Evolutionary conservation across 768 basidiomycete species (phyloP), one percentile per base, ranked within the genome.

Genomic region (Clitopilus passeckerianus): DNA sequence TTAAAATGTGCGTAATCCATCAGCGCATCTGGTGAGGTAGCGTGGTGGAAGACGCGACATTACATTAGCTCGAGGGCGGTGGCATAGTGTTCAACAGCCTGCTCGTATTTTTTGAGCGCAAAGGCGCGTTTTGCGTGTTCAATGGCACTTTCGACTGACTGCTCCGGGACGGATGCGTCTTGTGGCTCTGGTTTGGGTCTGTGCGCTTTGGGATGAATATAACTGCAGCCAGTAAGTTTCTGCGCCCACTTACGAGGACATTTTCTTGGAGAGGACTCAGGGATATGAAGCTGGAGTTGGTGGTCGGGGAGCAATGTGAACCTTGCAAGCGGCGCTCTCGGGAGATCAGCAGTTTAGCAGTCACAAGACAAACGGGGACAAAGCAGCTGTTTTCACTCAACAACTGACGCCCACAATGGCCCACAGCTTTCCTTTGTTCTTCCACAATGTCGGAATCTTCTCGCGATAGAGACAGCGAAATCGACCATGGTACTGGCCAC

Each of bases 101-200:
- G 86, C 65, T 94, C 90, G 65, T 86, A 95, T 71, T 92, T 91
- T 69, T 80, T 83, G 68, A 95, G 83, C 27, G 93, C 92, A 72
- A 92, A 91, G 1, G 92, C 91, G 77, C 91, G 90, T 79, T 90
- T 90, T 1, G 88, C 92, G 61, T 86, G 88, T 68, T 91, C 91
- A 58, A 93, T 75, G 9, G 81, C 77, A 53, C 74, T 81, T 65
- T 87, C 86, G 59, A 89, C 64, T 16, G 76, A 74, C 55, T 70
- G 64, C 54, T 77, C 72, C 22, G 67, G 52, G 22, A 60, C 64
- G 27, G 67, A 16, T 54, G 63, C 60, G 64, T 65, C 63, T 24
- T 57, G 41, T 34, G 61, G 50, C 12, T 60, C 12, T 24, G 50
- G 57, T n/a, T 60, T 58, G 37, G 60, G 46, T 12, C 54, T 57